Base-by-base conservation (phyloP, 2,329 filamentous ascomycete genomes). In the Endothia cerciana region DNA sequence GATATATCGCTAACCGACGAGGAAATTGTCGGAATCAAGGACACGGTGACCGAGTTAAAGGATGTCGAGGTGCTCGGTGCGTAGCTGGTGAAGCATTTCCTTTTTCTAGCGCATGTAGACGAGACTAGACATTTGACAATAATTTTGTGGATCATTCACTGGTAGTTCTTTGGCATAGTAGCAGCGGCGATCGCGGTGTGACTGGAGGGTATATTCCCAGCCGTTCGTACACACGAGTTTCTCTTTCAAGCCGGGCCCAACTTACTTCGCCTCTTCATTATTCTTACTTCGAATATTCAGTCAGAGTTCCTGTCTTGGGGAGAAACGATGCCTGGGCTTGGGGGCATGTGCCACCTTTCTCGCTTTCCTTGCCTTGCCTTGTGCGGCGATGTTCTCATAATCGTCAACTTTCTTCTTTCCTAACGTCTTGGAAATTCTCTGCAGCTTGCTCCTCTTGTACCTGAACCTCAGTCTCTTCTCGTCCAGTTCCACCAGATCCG, bases 11-110 rank as follows among this genome's bases (percentile, higher is more conserved):
- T 89, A 67, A 80, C 77, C 2, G 76, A 79, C 2, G 79, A 84
- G 69, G 86, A 88, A 73, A 77, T 74, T 40, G 71, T 74, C 33
- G 84, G 80, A 3, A 85, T 89, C 40, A 77, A 72, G 63, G 85
- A 85, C 2, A 76, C 81, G 71, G 71, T 70, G n/a, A 81, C 81
- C 2, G 81, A 86, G 74, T 74, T 86, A 60, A 71, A 67, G 41
- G 64, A 64, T 45, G 58, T 67, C 6, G 63, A 67, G 51, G 63
- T 67, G 3, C 49, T 65, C 15, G 63, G 30, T 15, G 62, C 59
- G 17, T 67, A 17, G 56, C 8, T 19, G 6, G 2, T 43, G 8
- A 38, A 22, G n/a, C 22, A 2, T 6, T 36, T 36, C 33, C 6
- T 36, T 7, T 36, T 36, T 36, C 10, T 10, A 36, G 33, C 33